These are phyloP conservation scores for Acacia pycnantha DNA, from an alignment of 331 rosid species.

Conservation along the genomic window DNA sequence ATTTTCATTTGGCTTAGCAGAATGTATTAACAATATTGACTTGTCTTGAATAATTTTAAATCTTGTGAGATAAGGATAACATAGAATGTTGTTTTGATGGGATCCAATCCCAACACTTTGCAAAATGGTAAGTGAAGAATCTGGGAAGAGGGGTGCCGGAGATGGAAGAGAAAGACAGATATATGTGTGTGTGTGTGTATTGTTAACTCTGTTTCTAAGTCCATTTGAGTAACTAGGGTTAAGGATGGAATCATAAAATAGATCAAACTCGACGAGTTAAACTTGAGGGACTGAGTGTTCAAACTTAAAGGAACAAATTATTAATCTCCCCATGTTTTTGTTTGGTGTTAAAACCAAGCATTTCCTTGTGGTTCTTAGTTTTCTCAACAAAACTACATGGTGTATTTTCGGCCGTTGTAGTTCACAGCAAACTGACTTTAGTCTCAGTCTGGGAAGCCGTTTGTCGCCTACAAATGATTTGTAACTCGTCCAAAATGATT, in stretches of 20 bases:
- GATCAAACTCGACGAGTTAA: background rate
- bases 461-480: background rate
- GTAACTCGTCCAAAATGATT: too few species aligned
- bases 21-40: background rate
- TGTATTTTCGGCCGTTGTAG: background rate
- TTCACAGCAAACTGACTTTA: background rate
- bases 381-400: background rate
- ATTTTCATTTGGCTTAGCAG: background rate
- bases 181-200: rapidly evolving
- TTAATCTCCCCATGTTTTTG: background rate
- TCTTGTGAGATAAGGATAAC: background rate
- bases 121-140: too few species aligned
- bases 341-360: background rate
- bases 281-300: too few species aligned
- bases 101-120: too few species aligned
- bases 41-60: background rate
- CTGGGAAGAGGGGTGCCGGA: too few species aligned
- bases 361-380: too few species aligned
- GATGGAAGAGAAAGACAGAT: too few species aligned
- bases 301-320: too few species aligned
- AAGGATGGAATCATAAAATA: too few species aligned
- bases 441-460: background rate
- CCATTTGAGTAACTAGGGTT: too few species aligned
- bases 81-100: background rate
- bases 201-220: too few species aligned